These are phyloP conservation scores for Hypomyces rosellus DNA, from an alignment of 2,329 filamentous ascomycete species.

Conservation along the genomic window DNA sequence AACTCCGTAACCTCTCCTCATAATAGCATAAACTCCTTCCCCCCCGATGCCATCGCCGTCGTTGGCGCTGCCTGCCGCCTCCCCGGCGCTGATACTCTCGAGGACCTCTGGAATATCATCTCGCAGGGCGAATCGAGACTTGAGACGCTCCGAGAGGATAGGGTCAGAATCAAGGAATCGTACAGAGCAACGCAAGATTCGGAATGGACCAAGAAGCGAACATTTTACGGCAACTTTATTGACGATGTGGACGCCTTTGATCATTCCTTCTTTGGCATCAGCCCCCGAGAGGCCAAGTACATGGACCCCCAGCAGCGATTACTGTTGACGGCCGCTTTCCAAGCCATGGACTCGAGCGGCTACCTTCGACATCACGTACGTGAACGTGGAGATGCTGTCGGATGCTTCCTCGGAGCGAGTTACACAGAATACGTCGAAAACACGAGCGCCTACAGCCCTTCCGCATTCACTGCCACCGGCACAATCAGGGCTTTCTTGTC, in stretches of 20 bases:
- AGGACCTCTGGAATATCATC: conserved; percentile 19
- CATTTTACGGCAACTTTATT: conserved; percentile 19
- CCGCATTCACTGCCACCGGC: conserved; percentile 28
- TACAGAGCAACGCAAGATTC: conserved; percentile 12
- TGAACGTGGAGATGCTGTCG: conserved; percentile 14
- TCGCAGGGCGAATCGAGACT: conserved; percentile 10
- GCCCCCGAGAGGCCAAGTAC: conserved; percentile 19
- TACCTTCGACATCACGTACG: conserved; percentile 1
- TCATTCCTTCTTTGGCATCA: conserved; percentile 23
- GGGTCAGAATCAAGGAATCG: conserved; percentile 11
- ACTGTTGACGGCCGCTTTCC: conserved; percentile 29
- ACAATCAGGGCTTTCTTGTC: conserved; percentile 25
- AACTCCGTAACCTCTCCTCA: neutral
- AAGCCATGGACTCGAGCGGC: conserved; percentile 21
- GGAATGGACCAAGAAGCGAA: conserved; percentile 11
- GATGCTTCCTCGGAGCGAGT: conserved; percentile 21
- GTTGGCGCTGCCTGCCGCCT: conserved; percentile 18
- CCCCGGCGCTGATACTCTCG: conserved; percentile 14
- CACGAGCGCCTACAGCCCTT: conserved; percentile 18
- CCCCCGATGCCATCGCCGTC: conserved; percentile 16
- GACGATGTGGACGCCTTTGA: conserved; percentile 17
- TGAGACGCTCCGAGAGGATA: conserved; percentile 11
- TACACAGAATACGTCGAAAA: conserved; percentile 22
- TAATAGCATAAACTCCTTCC: conserved; percentile 5
- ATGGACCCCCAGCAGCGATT: conserved; percentile 30